Base-by-base conservation (phyloP, 2,329 filamentous ascomycete genomes). In the Thelonectria olida region DNA sequence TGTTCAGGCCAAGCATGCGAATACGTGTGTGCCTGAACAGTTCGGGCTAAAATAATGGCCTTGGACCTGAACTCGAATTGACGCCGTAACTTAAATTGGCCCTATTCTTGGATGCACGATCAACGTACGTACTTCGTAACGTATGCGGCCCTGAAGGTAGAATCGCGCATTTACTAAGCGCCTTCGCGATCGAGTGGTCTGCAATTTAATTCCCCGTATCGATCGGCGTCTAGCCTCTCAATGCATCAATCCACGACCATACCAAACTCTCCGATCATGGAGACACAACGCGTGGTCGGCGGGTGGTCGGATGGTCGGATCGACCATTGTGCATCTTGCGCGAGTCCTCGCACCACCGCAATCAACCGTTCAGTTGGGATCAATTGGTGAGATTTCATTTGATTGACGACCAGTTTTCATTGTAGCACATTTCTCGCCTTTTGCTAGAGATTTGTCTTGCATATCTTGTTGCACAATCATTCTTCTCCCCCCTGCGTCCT, bases 231-330 rank as follows among this genome's bases (percentile, higher is more conserved):
- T 47, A 20, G 39, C 34, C 22, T 17, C 36, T 39, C 12, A 10
- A 13, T 31, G 39, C 53, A 47, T 58, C 48, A 50, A 51, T 56
- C 45, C 27, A 25, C 25, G 28, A 44, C 38, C 25, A 50, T 23
- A 50, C 25, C 28, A 44, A n/a, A n/a, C 45, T 41, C 27, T 7
- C 38, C 28, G 31, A 53, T 38, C 31, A 28, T 25, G 41, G 20
- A 20, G 20, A 17, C 41, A 38, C 28, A 27, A 58, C 53, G 53
- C 53, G 53, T 55, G 31, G 53, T 36, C 42, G 23, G 19, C 53
- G 53, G 53, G 34, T 48, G 48, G 23, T 55, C 53, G 53, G 42
- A 48, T 55, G 23, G 39, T 49, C 23, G 44, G 44, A 44, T 34
- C 25, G 27, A 44, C 34, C 52, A 38, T 19, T 7, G n/a, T 39